Conservation (phyloP, 345 rosid genomes). For the Melastoma malabathricum region DNA sequence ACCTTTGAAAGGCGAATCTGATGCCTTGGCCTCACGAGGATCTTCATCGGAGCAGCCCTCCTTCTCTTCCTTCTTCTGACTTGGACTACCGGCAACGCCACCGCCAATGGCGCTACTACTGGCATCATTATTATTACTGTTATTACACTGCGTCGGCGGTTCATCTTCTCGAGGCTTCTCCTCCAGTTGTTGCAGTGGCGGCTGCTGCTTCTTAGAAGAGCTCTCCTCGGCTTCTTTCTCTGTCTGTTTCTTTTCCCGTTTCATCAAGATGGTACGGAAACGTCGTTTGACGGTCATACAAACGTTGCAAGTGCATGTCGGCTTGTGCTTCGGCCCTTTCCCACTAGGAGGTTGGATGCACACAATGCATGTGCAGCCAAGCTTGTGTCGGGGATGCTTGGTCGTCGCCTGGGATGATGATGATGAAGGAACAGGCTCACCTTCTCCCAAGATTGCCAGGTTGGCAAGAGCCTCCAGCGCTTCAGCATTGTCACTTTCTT, state of each 20-base stretch:
- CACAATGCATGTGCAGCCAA: constrained; percentile 85
- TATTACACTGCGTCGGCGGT: constrained; percentile 17
- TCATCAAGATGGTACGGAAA: constrained; percentile 45
- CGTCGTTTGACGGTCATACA: constrained; percentile 75
- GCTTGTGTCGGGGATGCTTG: constrained; percentile 88
- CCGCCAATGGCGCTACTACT: constrained; percentile 8
- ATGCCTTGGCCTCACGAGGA: constrained; percentile 28
- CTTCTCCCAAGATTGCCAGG: constrained; percentile 53
- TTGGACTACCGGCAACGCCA: constrained; percentile 27
- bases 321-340: constrained; percentile 73
- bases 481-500: constrained; percentile 39
- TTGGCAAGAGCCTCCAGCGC: constrained; percentile 60
- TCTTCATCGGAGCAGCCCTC: constrained; percentile 40
- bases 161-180: constrained; percentile 36
- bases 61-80: constrained; percentile 19
- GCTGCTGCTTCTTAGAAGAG: constrained; percentile 28
- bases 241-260: constrained; percentile 57
- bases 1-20: constrained; percentile 45
- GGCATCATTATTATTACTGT: constrained; percentile 7
- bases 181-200: constrained; percentile 13
- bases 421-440: constrained; percentile 30
- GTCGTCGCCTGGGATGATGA: constrained; percentile 56
- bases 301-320: constrained; percentile 60
- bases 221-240: constrained; percentile 40
- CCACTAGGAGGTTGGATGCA: constrained; percentile 97